Conservation (phyloP, 305 asterid genomes). For the Fraxinus sp. region DNA sequence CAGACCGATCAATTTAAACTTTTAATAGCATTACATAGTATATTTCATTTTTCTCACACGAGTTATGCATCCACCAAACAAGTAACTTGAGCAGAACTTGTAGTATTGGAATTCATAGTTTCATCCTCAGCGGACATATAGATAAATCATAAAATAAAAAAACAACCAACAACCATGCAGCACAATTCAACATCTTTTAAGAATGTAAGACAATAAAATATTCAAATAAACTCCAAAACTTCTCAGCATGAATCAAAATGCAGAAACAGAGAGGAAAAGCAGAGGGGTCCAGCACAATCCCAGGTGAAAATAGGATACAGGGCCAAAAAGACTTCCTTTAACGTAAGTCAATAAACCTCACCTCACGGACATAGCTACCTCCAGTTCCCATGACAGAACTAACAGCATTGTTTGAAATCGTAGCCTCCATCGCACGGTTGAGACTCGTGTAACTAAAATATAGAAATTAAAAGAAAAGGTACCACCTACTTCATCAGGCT, state of each 20-base stretch:
- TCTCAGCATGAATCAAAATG: slow-evolving; percentile 10
- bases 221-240: background rate
- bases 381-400: slow-evolving; percentile 44
- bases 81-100: background rate
- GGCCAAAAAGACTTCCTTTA: background rate
- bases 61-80: background rate
- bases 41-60: background rate
- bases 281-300: background rate
- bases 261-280: background rate
- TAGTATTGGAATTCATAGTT: background rate
- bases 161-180: background rate
- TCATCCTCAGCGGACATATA: background rate
- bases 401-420: slow-evolving; percentile 26
- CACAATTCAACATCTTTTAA: background rate
- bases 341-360: slow-evolving; percentile 30
- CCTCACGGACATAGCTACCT: slow-evolving; percentile 49
- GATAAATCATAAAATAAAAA: background rate
- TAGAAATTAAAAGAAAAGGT: slow-evolving; percentile 6
- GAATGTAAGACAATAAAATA: background rate
- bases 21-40: background rate
- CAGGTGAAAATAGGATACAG: background rate
- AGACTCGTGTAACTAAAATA: slow-evolving; percentile 41
- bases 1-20: background rate
- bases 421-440: slow-evolving; percentile 34
- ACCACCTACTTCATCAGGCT: background rate